phyloP scores from a whole-genome alignment of 331 rosid genomes.

The Rhamnella rubrinervis region DNA sequence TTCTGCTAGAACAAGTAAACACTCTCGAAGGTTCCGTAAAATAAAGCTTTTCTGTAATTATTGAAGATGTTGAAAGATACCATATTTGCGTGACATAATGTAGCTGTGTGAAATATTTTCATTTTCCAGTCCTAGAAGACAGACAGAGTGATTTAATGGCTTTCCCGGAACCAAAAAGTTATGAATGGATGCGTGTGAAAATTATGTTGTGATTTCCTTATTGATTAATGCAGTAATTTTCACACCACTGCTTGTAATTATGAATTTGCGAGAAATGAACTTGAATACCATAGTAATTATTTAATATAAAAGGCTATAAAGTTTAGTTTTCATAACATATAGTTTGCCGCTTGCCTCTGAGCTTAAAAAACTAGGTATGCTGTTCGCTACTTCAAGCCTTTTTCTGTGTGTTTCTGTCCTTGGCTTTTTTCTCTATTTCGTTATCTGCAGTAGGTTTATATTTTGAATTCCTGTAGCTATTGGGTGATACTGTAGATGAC shows the following conservation, averaged over 20 bases:
- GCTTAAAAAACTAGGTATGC: no score
- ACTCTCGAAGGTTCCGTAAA: neutral
- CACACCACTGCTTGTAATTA: neutral
- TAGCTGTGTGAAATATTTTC: neutral
- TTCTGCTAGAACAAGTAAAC: neutral
- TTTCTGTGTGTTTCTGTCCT: neutral
- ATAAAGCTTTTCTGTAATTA: neutral
- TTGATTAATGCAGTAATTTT: neutral
- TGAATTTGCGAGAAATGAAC: neutral
- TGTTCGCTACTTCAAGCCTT: no score
- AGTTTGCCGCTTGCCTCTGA: no score
- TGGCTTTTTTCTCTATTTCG: neutral
- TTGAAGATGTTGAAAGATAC: neutral
- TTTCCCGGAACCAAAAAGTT: neutral
- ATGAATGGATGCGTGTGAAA: constrained; percentile 6
- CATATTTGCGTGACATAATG: constrained; percentile 7
- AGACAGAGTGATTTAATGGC: constrained; percentile 6
- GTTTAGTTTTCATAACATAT: no score
- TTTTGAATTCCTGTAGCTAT: neutral
- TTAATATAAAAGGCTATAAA: neutral
- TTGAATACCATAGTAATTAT: neutral
- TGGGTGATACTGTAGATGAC: neutral
- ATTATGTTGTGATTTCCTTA: constrained; percentile 3
- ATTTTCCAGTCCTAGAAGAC: constrained; percentile 3
- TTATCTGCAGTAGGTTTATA: neutral